These are phyloP conservation scores for Aspergillus novofumigatus DNA, from an alignment of 2,329 filamentous ascomycete species.

Conservation along the genomic window DNA sequence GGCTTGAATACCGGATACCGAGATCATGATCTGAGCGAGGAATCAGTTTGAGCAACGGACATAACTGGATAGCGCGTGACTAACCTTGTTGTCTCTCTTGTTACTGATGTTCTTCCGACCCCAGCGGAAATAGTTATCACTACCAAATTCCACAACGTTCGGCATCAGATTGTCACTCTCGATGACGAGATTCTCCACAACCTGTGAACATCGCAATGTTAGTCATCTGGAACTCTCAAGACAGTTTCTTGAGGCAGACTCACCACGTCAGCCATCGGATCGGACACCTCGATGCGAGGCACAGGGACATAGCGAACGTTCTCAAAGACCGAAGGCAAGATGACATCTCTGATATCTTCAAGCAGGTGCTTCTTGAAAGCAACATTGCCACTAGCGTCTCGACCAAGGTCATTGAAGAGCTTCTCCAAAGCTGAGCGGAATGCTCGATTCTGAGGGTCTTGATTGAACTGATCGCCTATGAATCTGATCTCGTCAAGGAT, in stretches of 20 bases:
- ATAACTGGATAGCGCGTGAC: background rate
- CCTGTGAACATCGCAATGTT: conserved; percentile 14
- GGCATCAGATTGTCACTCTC: conserved; percentile 97
- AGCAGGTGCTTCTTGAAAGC: conserved; percentile 89
- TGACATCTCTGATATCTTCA: conserved; percentile 82
- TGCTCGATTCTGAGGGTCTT: conserved; percentile 78
- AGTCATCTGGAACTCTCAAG: background rate
- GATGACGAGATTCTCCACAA: conserved; percentile 91
- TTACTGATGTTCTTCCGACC: conserved; percentile 82
- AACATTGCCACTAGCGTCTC: conserved; percentile 76
- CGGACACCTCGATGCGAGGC: conserved; percentile 88
- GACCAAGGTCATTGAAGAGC: conserved; percentile 85
- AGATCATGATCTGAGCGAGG: conserved; percentile 59
- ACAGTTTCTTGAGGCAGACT: conserved; percentile 8
- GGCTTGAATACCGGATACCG: conserved; percentile 86
- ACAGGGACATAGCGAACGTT: conserved; percentile 86
- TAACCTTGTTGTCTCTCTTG: conserved; percentile 72
- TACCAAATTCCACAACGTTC: conserved; percentile 81
- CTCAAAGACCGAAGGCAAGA: conserved; percentile 78
- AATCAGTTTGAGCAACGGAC: background rate
- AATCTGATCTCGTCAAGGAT: conserved; percentile 89
- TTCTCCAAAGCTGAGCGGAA: conserved; percentile 75
- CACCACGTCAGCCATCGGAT: conserved; percentile 72
- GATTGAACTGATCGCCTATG: conserved; percentile 80
- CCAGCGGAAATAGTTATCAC: conserved; percentile 92